phyloP scores from a whole-genome alignment of 495 filamentous ascomycete genomes.

The Annulohypoxylon maeteangense region DNA sequence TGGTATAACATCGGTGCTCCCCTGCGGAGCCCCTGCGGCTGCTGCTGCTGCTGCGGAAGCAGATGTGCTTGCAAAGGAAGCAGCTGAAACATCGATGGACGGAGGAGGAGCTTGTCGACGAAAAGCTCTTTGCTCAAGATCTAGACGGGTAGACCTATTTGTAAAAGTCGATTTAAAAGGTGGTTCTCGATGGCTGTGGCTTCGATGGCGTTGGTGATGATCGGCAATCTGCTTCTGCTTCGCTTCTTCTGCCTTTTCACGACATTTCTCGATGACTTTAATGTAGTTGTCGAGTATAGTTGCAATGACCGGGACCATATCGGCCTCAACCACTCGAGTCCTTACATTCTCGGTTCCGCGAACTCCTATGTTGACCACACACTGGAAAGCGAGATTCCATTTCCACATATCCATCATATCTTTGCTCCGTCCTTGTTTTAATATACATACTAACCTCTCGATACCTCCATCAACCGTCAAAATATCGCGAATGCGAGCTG shows the following conservation, averaged over 20 bases:
- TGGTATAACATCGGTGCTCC: conserved; percentile 66
- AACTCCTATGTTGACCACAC: conserved; percentile 98
- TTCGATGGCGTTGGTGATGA: conserved; percentile 56
- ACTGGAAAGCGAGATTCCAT: conserved; percentile 99
- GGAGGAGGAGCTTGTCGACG: conserved; percentile 59
- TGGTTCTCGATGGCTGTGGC: conserved; percentile 52
- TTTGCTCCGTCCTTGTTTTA: conserved; percentile 94
- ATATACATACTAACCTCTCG: conserved; percentile 93
- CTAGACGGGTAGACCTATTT: conserved; percentile 60
- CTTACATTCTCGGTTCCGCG: conserved; percentile 92
- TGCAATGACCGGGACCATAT: conserved; percentile 98
- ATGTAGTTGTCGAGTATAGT: conserved; percentile 99
- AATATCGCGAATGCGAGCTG: conserved; percentile 95
- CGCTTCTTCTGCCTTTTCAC: conserved; percentile 80
- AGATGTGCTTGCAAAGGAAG: conserved; percentile 58
- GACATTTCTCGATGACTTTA: conserved; percentile 90
- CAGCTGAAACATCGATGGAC: conserved; percentile 58
- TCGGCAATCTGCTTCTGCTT: conserved; percentile 61
- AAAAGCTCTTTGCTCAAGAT: conserved; percentile 58
- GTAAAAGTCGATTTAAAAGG: conserved; percentile 60
- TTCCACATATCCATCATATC: conserved; percentile 99
- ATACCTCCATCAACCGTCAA: conserved; percentile 98
- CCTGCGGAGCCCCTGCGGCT: conserved; percentile 50
- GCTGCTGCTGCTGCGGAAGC: conserved; percentile 49
- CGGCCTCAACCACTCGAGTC: conserved; percentile 95